A percentile compares a stretch with the other conserved stretches of the same genome.
Conservation (phyloP, 2,329 filamentous ascomycete genomes). For the Geosmithia morbida region DNA sequence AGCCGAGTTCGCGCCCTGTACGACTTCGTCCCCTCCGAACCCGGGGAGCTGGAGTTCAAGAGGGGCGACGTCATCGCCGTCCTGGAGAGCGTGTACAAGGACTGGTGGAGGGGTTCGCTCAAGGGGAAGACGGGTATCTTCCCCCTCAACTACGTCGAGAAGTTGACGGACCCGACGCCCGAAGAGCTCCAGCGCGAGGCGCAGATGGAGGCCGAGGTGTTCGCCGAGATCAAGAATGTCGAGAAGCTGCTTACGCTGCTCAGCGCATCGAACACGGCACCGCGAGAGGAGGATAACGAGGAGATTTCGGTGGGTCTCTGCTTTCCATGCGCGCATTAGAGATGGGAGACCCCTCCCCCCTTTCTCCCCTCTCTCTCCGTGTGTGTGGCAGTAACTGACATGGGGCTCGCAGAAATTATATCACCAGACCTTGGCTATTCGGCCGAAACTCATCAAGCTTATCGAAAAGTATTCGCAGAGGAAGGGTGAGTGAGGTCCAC, state of each 20-base stretch:
- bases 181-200: conserved; percentile 93
- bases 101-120: conserved; percentile 97
- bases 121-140: conserved; percentile 95
- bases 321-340: neutral
- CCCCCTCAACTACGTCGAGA: conserved; percentile 96
- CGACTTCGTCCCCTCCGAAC: conserved; percentile 88
- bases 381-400: conserved; percentile 13
- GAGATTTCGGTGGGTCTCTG: conserved; percentile 62
- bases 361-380: too few relatives aligned
- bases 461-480: conserved; percentile 99
- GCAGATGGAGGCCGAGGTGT: conserved; percentile 72
- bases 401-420: conserved; percentile 48
- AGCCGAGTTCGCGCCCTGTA: conserved; percentile 87
- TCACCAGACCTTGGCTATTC: conserved; percentile 84
- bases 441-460: conserved; percentile 91
- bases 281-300: conserved; percentile 84
- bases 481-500: conserved; percentile 50
- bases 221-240: conserved; percentile 50
- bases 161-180: conserved; percentile 82
- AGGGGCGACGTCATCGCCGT: conserved; percentile 97
- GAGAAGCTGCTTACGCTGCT: conserved; percentile 70
- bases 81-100: conserved; percentile 94
- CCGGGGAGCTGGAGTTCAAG: conserved; percentile 88
- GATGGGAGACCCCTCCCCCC: too few relatives aligned
- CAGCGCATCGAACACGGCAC: conserved; percentile 70